These are phyloP conservation scores for Sequoiadendron giganteum DNA, from an alignment of 75 land plant genomes.

Conservation along the genomic window DNA sequence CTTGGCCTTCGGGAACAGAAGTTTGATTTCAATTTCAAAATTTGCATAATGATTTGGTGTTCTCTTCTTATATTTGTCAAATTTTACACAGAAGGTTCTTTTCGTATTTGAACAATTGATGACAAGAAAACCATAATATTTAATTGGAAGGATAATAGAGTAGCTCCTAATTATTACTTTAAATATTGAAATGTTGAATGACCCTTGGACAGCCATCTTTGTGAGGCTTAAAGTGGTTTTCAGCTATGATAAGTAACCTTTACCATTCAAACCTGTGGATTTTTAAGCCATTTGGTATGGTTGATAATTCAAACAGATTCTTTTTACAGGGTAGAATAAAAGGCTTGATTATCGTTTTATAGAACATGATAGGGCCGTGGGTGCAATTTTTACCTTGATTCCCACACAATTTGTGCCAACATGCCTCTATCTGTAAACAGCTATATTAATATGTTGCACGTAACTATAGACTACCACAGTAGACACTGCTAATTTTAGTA, in stretches of 20 bases:
- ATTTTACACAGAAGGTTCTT: not conserved
- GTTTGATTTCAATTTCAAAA: not conserved
- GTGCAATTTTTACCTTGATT: not conserved
- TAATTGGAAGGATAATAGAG: not conserved
- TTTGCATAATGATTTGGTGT: not conserved
- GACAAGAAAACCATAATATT: not conserved
- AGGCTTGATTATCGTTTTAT: not conserved
- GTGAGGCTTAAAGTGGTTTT: not conserved
- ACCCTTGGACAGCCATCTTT: not conserved
- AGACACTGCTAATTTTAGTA: not conserved
- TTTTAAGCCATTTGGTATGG: not conserved
- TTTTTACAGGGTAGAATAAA: not conserved
- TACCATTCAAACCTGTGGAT: not conserved
- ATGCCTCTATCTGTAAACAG: not conserved
- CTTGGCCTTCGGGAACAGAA: no score
- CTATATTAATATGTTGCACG: not conserved
- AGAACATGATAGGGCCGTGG: not conserved
- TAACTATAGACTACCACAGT: no score
- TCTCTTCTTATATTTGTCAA: not conserved
- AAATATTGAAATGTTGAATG: not conserved
- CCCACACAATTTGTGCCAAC: not conserved
- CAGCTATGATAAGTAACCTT: not conserved
- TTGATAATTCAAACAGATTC: not conserved
- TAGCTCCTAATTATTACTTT: not conserved
- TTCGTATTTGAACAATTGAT: not conserved